Percentiles rank a stretch among this genome's conserved stretches.
These are phyloP conservation scores for Paradendryphiella salina DNA, from an alignment of 2,329 filamentous ascomycete species.

Conservation along the genomic window DNA sequence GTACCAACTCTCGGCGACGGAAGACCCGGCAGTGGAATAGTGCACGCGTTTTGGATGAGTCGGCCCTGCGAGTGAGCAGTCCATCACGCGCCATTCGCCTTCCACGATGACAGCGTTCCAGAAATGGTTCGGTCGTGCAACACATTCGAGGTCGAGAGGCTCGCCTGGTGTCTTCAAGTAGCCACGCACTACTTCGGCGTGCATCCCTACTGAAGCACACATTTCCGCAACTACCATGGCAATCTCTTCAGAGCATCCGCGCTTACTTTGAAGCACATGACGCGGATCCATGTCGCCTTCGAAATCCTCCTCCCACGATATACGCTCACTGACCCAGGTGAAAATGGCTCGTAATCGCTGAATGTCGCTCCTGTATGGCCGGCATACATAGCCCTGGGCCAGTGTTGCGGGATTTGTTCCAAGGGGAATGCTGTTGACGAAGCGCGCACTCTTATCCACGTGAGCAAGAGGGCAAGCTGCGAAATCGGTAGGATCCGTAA, in stretches of 20 bases:
- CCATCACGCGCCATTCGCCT: constrained; percentile 94
- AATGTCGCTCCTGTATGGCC: constrained; percentile 91
- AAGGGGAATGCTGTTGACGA: constrained; percentile 79
- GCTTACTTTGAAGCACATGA: constrained; percentile 79
- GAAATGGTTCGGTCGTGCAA: constrained; percentile 92
- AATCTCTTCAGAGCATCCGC: constrained; percentile 87
- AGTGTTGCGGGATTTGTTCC: constrained; percentile 80
- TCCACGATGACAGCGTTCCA: constrained; percentile 96
- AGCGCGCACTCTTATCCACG: constrained; percentile 94
- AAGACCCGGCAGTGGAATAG: constrained; percentile 73
- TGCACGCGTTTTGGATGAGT: constrained; percentile 79
- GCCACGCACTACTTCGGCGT: constrained; percentile 83
- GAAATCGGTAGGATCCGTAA: constrained; percentile 83
- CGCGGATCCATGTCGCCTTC: constrained; percentile 82
- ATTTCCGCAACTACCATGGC: constrained; percentile 88
- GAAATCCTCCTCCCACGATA: constrained; percentile 93
- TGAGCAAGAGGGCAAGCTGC: constrained; percentile 75
- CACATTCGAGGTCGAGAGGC: constrained; percentile 68
- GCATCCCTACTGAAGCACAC: constrained; percentile 86
- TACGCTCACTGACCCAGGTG: constrained; percentile 94
- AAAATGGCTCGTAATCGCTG: constrained; percentile 93
- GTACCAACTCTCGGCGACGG: constrained; percentile 83
- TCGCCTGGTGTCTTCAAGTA: constrained; percentile 92
- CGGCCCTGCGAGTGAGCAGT: constrained; percentile 87
- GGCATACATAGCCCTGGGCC: constrained; percentile 88